A percentile compares a stretch with the other conserved stretches of the same genome.
Conservation (phyloP, 2,329 filamentous ascomycete species). For the Neonectria punicea region DNA sequence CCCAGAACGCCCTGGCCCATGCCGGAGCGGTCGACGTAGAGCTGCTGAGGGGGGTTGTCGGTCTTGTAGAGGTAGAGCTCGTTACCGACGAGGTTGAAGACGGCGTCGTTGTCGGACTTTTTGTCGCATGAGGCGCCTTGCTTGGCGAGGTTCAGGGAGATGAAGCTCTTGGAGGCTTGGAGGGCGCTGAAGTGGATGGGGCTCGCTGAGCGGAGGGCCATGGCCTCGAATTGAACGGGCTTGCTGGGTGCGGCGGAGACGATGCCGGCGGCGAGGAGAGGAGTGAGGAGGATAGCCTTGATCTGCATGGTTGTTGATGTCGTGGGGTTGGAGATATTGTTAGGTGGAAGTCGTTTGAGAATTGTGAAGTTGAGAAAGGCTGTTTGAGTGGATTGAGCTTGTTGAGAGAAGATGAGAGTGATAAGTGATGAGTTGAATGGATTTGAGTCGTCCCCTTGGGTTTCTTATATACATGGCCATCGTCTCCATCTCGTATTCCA, state of each 20-base stretch:
- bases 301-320: conserved; percentile 44
- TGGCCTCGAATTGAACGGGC: conserved; percentile 56
- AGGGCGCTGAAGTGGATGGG: conserved; percentile 58
- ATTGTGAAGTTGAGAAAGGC: background rate
- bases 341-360: background rate
- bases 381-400: background rate
- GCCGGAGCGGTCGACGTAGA: conserved; percentile 47
- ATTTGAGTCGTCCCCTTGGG: background rate
- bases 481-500: background rate
- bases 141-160: conserved; percentile 55
- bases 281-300: conserved; percentile 24
- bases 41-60: conserved; percentile 55
- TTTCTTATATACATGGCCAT: background rate
- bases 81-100: conserved; percentile 58
- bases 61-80: conserved; percentile 57
- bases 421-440: background rate
- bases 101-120: conserved; percentile 53
- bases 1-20: conserved; percentile 65
- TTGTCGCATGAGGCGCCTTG: conserved; percentile 62
- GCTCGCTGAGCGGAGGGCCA: conserved; percentile 60
- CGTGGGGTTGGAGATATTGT: conserved; percentile 11
- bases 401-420: background rate
- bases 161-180: conserved; percentile 54
- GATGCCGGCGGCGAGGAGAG: conserved; percentile 34
- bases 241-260: conserved; percentile 34